Base-by-base conservation (phyloP, 2,329 filamentous ascomycete genomes). In the Colletotrichum camelliae region DNA sequence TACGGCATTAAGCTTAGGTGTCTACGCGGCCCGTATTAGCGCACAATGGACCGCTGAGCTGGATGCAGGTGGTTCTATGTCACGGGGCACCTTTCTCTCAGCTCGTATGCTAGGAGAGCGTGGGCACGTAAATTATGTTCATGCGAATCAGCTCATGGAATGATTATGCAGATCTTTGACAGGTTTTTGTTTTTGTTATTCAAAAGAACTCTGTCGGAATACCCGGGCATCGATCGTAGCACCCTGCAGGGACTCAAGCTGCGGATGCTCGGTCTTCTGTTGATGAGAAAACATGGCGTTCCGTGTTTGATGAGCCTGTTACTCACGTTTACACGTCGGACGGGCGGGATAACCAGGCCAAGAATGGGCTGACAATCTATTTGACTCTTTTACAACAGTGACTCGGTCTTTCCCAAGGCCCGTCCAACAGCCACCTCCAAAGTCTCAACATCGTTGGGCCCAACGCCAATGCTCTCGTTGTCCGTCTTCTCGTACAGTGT, bases 401-500 rank as follows among this genome's bases (percentile, higher is more conserved):
- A 76, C 37, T 61, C 35, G 7, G n/a, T 7, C 58, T 76, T 69
- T 16, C 43, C 65, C 43, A 77, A 52, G 4, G 58, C 66, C 55
- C 68, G 72, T 43, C 62, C 64, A 21, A 83, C 79, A 9, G 78
- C 72, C 60, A 75, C 79, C 66, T 82, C 83, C 77, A 95, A 80
- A 0, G 87, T 88, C 73, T 93, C 90, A 67, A 89, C 82, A 31
- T 89, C 84, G 10, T 87, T 87, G 5, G 86, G 86, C 8, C 81
- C 79, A 13, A 89, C 48, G 0, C 88, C 91, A 69, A 95, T 87
- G 2, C 87, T 79, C 33, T 87, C 88, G 79, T 95, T 95, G 80
- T 94, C 93, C 70, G 92, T 90, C 83, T 90, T 89, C 2, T 91
- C 89, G 80, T 95, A 95, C 61, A 95, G 82, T 0, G 94, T 95